Percentiles rank a stretch among this genome's conserved stretches.
These are phyloP conservation scores for Lactarius tabidus DNA, from an alignment of 768 basidiomycete genomes.

Conservation along the genomic window DNA sequence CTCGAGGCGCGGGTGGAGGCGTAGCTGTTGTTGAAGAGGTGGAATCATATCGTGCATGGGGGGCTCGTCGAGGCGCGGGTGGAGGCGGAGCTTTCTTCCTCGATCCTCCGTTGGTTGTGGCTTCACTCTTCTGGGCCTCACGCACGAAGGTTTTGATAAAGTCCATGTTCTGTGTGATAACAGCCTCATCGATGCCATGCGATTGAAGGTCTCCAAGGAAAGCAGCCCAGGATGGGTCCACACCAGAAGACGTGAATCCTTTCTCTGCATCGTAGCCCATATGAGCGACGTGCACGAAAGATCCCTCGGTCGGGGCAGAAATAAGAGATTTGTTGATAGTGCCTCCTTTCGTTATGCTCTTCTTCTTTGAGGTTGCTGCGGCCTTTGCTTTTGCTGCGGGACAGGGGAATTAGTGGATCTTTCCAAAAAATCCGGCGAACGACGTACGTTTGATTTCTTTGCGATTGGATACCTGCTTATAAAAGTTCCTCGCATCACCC, in stretches of 20 bases:
- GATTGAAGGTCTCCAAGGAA: conserved; percentile 63
- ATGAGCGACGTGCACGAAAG: conserved; percentile 88
- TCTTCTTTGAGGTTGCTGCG: conserved; percentile 48
- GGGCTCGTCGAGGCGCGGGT: conserved; percentile 35
- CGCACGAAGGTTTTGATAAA: conserved; percentile 85
- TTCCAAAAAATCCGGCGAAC: conserved; percentile 2
- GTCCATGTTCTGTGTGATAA: conserved; percentile 75
- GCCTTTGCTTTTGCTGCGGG: conserved; percentile 42
- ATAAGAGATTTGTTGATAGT: conserved; percentile 93
- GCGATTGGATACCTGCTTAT: conserved; percentile 74
- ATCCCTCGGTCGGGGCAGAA: conserved; percentile 70
- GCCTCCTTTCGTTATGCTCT: conserved; percentile 57
- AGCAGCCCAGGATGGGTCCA: conserved; percentile 86
- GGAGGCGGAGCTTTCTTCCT: conserved; percentile 38
- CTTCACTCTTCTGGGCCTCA: conserved; percentile 38
- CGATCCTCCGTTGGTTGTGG: conserved; percentile 19
- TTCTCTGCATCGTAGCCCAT: conserved; percentile 90
- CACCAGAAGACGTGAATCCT: conserved; percentile 81
- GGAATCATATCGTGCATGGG: conserved; percentile 31
- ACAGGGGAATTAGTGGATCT: not conserved
- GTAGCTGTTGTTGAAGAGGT: conserved; percentile 29
- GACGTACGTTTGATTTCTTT: conserved; percentile 48
- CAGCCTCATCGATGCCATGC: conserved; percentile 60
- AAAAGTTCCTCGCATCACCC: conserved; percentile 74
- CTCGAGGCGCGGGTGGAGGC: conserved; percentile 38